Evolutionary conservation across 345 rosid genomes (phyloP).

Genomic region (Fremontodendron californicum): DNA sequence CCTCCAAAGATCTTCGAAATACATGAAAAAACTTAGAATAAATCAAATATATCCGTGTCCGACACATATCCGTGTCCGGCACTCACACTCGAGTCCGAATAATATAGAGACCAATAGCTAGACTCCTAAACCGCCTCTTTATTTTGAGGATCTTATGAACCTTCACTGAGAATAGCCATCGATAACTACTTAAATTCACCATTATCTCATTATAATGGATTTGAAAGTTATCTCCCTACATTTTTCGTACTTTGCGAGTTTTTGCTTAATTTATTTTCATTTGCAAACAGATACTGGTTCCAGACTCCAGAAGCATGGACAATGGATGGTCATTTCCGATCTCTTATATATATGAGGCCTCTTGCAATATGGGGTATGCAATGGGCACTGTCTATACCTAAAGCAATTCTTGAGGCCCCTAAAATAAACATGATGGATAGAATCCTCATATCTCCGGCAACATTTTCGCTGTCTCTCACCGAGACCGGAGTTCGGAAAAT

Average conservation of each 20-base stretch:
- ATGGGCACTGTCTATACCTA: conserved; percentile 78
- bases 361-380: conserved; percentile 98
- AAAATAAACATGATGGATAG: conserved; percentile 83
- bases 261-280: neutral
- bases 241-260: no score
- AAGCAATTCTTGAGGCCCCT: conserved; percentile 84
- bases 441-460: conserved; percentile 51
- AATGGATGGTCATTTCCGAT: conserved; percentile 75
- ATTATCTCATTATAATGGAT: neutral
- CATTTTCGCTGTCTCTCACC: conserved; percentile 38
- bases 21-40: no score
- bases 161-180: neutral
- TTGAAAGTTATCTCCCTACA: neutral
- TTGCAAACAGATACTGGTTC: conserved; percentile 72
- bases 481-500: conserved; percentile 40
- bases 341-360: conserved; percentile 95
- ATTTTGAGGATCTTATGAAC: neutral
- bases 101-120: no score
- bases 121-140: neutral
- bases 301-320: conserved; percentile 99
- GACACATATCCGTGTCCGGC: no score
- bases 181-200: neutral
- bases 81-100: no score
- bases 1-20: no score
- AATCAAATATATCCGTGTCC: no score